Conservation (phyloP, 2,329 filamentous ascomycete species). For the Phyllosticta citribraziliensis region DNA sequence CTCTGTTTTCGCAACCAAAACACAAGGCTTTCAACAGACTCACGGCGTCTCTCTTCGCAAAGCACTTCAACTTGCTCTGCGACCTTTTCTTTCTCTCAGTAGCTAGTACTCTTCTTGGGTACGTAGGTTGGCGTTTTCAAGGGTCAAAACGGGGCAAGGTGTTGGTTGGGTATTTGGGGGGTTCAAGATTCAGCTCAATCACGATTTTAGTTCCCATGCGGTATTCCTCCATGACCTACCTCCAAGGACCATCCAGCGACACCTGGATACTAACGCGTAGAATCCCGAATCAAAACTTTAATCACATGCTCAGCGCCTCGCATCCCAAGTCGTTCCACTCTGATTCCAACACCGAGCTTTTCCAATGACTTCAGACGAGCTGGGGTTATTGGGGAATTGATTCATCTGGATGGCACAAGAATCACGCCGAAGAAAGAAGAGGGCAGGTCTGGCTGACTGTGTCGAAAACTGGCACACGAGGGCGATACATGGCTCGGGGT, state of each 20-base stretch:
- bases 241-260: constrained; percentile 3
- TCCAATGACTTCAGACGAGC: too few species aligned
- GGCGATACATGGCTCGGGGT: neutral
- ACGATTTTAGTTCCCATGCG: neutral
- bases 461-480: neutral
- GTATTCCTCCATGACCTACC: constrained; percentile 11
- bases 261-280: neutral
- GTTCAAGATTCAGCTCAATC: neutral
- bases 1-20: constrained; percentile 80
- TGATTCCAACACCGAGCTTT: too few species aligned
- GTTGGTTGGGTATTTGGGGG: neutral
- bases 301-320: neutral
- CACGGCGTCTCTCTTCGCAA: constrained; percentile 48
- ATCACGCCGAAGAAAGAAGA: neutral
- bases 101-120: neutral
- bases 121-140: neutral
- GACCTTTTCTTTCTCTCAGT: constrained; percentile 30
- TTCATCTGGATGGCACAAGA: neutral
- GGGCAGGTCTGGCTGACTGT: neutral
- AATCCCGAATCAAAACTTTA: neutral
- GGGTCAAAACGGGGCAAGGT: neutral
- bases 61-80: constrained; percentile 57
- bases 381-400: neutral
- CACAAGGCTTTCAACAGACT: constrained; percentile 70
- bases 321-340: too few species aligned